phyloP scores from a whole-genome alignment of 2,329 filamentous ascomycete species.

The Sclerotinia nivalis region DNA sequence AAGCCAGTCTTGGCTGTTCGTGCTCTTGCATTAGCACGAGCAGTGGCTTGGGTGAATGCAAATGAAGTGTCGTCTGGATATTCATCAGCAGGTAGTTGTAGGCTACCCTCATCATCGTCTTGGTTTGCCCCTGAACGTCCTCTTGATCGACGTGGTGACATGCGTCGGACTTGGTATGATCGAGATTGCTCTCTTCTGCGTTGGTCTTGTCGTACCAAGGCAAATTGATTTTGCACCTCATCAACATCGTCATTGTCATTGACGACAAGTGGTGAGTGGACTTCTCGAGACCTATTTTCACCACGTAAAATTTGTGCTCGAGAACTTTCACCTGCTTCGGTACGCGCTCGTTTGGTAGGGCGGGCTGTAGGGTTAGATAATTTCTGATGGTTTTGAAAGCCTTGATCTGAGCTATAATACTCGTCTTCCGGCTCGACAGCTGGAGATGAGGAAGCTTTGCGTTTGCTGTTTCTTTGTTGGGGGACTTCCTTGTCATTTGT shows the following conservation, averaged over 20 bases:
- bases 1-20: not conserved
- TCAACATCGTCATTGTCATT: not conserved
- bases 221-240: not conserved
- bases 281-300: not conserved
- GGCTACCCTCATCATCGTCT: slow-evolving; percentile 1
- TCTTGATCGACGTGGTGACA: not conserved
- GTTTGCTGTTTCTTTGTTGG: not conserved
- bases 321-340: not conserved
- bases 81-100: not conserved
- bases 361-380: not conserved
- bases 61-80: not conserved
- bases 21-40: not conserved
- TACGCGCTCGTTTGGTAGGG: not conserved
- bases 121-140: not conserved
- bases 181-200: not conserved
- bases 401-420: slow-evolving; percentile 30
- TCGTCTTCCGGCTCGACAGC: not conserved
- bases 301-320: not conserved
- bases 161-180: not conserved
- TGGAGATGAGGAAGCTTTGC: not conserved
- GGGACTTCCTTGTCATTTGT: too few species aligned
- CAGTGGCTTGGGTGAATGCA: not conserved
- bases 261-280: not conserved
- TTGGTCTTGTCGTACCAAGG: not conserved
- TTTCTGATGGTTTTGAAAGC: slow-evolving; percentile 33